These are phyloP conservation scores for Xylaria sp. DNA, from an alignment of 2,329 filamentous ascomycete species.

Conservation along the genomic window DNA sequence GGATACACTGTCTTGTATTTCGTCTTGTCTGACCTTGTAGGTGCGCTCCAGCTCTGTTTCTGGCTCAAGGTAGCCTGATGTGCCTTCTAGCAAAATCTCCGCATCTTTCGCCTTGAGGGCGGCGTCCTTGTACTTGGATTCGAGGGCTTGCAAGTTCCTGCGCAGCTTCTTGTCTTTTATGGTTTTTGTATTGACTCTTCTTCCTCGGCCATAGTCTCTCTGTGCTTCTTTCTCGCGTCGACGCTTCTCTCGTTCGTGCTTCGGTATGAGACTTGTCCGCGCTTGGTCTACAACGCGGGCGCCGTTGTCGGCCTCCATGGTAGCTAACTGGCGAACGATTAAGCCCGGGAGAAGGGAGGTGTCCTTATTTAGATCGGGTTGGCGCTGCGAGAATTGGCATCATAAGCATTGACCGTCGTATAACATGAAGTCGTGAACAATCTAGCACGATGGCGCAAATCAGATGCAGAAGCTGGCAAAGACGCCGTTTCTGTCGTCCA, in stretches of 20 bases:
- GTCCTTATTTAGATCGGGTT: no score
- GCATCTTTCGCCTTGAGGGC: constrained; percentile 88
- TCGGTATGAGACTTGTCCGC: constrained; percentile 58
- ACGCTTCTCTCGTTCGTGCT: constrained; percentile 56
- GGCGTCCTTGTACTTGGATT: constrained; percentile 82
- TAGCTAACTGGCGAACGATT: neutral
- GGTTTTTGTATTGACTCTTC: constrained; percentile 70
- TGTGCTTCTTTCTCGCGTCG: constrained; percentile 67
- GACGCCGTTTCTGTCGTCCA: constrained; percentile 3
- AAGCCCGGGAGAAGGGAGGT: neutral
- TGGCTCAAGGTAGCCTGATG: constrained; percentile 82
- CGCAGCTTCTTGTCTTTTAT: constrained; percentile 91
- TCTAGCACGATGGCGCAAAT: constrained; percentile 15
- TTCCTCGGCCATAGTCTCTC: constrained; percentile 83
- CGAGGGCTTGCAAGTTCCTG: constrained; percentile 76
- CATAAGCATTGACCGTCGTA: neutral
- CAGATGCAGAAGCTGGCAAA: constrained; percentile 7
- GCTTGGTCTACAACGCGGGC: constrained; percentile 56
- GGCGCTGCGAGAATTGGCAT: neutral
- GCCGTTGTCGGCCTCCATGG: constrained; percentile 52
- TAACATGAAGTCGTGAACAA: neutral
- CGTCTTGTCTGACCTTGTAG: constrained; percentile 89
- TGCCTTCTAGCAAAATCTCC: constrained; percentile 90
- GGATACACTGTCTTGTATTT: constrained; percentile 76
- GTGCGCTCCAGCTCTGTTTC: constrained; percentile 89